Evolutionary conservation across 1,139 yeast genomes (phyloP).

Genomic region (Diutina sp.): DNA sequence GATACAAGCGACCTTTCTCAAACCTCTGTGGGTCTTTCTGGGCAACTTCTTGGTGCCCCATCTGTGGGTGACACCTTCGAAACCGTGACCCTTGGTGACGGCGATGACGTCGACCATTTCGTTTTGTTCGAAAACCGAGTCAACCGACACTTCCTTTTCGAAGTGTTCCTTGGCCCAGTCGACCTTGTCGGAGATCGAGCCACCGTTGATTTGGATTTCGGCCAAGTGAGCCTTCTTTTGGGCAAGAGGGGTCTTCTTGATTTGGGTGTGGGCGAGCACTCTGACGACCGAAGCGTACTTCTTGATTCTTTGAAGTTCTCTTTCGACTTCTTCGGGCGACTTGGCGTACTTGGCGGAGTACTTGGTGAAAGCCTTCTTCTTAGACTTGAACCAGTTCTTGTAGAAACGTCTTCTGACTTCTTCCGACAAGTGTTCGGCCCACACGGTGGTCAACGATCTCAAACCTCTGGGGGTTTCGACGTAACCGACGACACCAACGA

Average conservation of each 20-base stretch:
- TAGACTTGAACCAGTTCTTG: slow-evolving; percentile 99
- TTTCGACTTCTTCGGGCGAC: slow-evolving; percentile 80
- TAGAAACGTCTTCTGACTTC: slow-evolving; percentile 99
- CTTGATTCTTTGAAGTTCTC: slow-evolving; percentile 96
- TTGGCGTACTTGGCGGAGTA: slow-evolving; percentile 97
- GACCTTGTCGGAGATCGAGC: slow-evolving; percentile 94
- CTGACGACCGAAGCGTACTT: slow-evolving; percentile 98
- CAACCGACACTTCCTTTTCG: slow-evolving; percentile 95
- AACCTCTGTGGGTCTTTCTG: slow-evolving; percentile 99
- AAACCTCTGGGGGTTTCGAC: slow-evolving; percentile 99
- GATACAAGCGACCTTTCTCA: slow-evolving; percentile 99
- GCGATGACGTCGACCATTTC: slow-evolving; percentile 98
- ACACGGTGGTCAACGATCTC: slow-evolving; percentile 98
- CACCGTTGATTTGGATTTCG: slow-evolving; percentile 99
- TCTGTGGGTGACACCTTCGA: slow-evolving; percentile 99
- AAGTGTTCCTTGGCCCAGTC: slow-evolving; percentile 98
- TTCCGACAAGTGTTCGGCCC: slow-evolving; percentile 99
- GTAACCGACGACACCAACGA: slow-evolving; percentile 99
- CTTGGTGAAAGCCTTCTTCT: slow-evolving; percentile 99
- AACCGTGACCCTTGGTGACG: slow-evolving; percentile 99
- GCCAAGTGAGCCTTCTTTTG: slow-evolving; percentile 99
- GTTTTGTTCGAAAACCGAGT: slow-evolving; percentile 94
- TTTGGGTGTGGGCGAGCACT: slow-evolving; percentile 98
- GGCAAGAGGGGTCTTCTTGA: slow-evolving; percentile 97
- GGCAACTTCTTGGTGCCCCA: slow-evolving; percentile 99